These are phyloP conservation scores for Pelagophyceae sp. DNA, from an alignment of 352 stramenopile genomes.

Conservation along the genomic window DNA sequence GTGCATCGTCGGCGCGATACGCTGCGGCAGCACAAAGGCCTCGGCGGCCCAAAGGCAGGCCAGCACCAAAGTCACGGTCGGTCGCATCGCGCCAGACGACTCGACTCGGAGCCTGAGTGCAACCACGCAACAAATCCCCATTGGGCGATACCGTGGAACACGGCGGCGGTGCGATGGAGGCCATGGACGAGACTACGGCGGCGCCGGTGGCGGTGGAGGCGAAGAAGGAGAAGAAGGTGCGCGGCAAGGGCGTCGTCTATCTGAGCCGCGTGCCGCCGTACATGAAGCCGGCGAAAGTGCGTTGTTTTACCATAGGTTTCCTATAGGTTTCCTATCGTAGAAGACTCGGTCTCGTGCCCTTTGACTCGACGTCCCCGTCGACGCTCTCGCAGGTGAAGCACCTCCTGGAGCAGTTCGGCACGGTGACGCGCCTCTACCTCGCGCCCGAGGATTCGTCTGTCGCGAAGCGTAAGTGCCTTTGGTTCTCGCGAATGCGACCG, in stretches of 20 bases:
- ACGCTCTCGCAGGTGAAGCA: slow-evolving; percentile 79
- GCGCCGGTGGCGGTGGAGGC: too few species aligned
- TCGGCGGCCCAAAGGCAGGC: too few species aligned
- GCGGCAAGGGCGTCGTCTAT: slow-evolving; percentile 1
- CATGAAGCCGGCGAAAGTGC: neutral
- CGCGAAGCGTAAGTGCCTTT: neutral
- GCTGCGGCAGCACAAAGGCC: too few species aligned
- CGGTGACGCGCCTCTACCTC: slow-evolving; percentile 88
- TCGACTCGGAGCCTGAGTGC: too few species aligned
- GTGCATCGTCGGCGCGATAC: too few species aligned
- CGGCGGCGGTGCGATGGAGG: too few species aligned
- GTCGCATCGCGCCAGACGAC: too few species aligned
- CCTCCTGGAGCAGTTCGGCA: slow-evolving; percentile 76
- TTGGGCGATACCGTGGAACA: too few species aligned
- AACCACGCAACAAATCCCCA: too few species aligned
- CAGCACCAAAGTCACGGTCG: too few species aligned
- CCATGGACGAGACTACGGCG: too few species aligned
- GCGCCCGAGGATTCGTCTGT: slow-evolving; percentile 76
- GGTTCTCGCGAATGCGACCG: neutral
- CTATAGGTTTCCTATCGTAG: slow-evolving; percentile 27
- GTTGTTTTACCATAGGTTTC: slow-evolving; percentile 1
- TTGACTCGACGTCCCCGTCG: slow-evolving; percentile 23
- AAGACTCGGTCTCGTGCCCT: too few species aligned
- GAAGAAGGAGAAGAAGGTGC: neutral
- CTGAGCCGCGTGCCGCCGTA: neutral